Percentiles rank a stretch among this genome's conserved stretches.
Evolutionary conservation across 2,329 filamentous ascomycete genomes (phyloP).

Genomic region (Ophiostoma sp.): DNA sequence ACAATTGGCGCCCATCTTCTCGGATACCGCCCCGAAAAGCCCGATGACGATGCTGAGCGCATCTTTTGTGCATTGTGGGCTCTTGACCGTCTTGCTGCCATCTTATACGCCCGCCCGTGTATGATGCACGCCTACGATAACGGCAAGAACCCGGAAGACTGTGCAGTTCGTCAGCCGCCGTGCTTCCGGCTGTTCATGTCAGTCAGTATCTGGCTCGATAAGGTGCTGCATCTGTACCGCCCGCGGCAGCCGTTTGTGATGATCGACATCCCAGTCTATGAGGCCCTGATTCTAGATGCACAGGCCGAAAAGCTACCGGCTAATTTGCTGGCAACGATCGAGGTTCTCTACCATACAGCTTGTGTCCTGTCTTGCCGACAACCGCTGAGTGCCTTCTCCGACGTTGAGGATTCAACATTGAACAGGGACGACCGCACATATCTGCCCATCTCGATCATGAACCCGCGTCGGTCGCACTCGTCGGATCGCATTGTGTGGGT

Average conservation of each 20-base stretch:
- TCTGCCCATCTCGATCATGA: conserved; percentile 45
- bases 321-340: conserved; percentile 51
- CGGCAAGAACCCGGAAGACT: conserved; percentile 48
- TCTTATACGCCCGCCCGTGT: conserved; percentile 55
- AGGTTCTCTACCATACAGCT: conserved; percentile 60
- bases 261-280: conserved; percentile 52
- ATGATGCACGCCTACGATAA: conserved; percentile 58
- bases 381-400: conserved; percentile 34
- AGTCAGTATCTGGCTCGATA: conserved; percentile 52
- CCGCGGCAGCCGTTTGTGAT: conserved; percentile 46
- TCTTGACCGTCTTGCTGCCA: conserved; percentile 54
- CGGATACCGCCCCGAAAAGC: conserved; percentile 33
- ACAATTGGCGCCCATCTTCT: conserved; percentile 53
- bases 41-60: conserved; percentile 42
- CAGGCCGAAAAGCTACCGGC: conserved; percentile 47
- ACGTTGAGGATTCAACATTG: conserved; percentile 31
- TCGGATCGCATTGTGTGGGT: conserved; percentile 54
- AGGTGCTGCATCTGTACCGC: conserved; percentile 56
- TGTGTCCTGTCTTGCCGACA: conserved; percentile 58
- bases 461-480: conserved; percentile 53
- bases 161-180: conserved; percentile 47
- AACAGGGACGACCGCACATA: conserved; percentile 38
- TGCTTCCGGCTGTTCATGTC: conserved; percentile 54
- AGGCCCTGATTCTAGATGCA: conserved; percentile 52
- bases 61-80: conserved; percentile 58